These are phyloP conservation scores for Pseudopediastrum boryanum DNA, from an alignment of 139 green algal genomes.

Conservation along the genomic window DNA sequence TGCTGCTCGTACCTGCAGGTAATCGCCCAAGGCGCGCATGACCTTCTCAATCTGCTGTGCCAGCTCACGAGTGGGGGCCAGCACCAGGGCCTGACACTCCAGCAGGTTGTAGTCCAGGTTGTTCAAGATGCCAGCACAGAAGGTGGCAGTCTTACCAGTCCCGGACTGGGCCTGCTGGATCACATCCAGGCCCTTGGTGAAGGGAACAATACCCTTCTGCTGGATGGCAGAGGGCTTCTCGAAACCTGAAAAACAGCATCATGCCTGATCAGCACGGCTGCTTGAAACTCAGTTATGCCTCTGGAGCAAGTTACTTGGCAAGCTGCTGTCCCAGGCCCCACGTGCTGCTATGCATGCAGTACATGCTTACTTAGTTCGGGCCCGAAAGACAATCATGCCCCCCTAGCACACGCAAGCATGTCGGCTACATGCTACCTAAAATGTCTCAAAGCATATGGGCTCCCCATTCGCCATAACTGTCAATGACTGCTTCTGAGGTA, in stretches of 20 bases:
- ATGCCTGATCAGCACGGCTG: no score
- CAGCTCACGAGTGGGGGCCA: constrained; percentile 98
- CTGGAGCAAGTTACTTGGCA: no score
- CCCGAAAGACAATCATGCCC: no score
- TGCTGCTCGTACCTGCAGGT: constrained; percentile 88
- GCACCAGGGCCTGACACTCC: constrained; percentile 98
- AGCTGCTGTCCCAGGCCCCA: no score
- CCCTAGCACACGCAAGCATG: no score
- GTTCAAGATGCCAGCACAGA: constrained; percentile 96
- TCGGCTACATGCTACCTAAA: no score
- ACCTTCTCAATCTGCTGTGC: constrained; percentile 99
- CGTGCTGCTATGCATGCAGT: no score
- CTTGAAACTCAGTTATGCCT: not conserved
- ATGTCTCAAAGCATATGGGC: no score
- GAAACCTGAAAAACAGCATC: constrained; percentile 76
- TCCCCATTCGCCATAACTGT: no score
- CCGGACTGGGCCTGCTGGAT: constrained; percentile 99
- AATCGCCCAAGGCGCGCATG: constrained; percentile 97
- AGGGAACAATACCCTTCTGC: constrained; percentile 99
- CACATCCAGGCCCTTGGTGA: constrained; percentile 96
- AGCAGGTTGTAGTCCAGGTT: constrained; percentile 94
- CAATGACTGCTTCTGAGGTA: no score
- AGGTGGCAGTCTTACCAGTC: constrained; percentile 99
- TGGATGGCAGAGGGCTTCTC: constrained; percentile 99
- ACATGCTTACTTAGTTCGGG: no score